phyloP scores from a whole-genome alignment of 2,329 filamentous ascomycete genomes.

The Fonsecaea pedrosoi region DNA sequence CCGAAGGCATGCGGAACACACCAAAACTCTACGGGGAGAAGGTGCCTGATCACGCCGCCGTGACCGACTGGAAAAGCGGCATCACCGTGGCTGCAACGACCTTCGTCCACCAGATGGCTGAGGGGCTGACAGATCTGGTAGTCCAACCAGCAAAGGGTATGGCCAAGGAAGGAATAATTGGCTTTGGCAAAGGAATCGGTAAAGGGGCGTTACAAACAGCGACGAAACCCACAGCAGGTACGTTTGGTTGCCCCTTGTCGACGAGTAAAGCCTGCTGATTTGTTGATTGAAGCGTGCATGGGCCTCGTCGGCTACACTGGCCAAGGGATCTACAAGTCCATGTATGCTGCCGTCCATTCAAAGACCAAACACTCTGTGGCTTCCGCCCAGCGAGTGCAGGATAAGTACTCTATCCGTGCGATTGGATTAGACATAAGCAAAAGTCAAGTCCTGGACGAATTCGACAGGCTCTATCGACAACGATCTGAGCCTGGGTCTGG shows the following conservation, averaged over 20 bases:
- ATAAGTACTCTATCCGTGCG: conserved; percentile 28
- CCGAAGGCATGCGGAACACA: conserved; percentile 60
- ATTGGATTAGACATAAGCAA: conserved; percentile 10
- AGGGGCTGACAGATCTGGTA: conserved; percentile 54
- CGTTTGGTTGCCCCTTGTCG: conserved; percentile 38
- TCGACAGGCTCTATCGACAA: conserved; percentile 3
- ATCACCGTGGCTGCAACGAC: conserved; percentile 53
- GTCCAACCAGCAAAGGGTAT: conserved; percentile 53
- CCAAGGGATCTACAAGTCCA: conserved; percentile 45
- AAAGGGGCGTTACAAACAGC: conserved; percentile 44
- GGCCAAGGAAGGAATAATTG: conserved; percentile 49
- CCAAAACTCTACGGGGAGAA: conserved; percentile 61
- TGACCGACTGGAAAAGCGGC: conserved; percentile 58
- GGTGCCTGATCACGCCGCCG: conserved; percentile 48
- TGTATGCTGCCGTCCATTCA: conserved; percentile 41
- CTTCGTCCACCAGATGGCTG: conserved; percentile 52
- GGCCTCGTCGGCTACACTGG: conserved; percentile 46
- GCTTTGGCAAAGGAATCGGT: conserved; percentile 51
- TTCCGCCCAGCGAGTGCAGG: conserved; percentile 40
- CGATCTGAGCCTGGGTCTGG: neutral
- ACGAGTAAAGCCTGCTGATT: conserved; percentile 36
- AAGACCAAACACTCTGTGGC: conserved; percentile 41
- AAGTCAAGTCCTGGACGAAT: conserved; percentile 1
- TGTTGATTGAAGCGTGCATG: conserved; percentile 29
- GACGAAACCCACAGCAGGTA: conserved; percentile 19